Conservation (phyloP, 345 rosid species). For the Acer yangbiense region DNA sequence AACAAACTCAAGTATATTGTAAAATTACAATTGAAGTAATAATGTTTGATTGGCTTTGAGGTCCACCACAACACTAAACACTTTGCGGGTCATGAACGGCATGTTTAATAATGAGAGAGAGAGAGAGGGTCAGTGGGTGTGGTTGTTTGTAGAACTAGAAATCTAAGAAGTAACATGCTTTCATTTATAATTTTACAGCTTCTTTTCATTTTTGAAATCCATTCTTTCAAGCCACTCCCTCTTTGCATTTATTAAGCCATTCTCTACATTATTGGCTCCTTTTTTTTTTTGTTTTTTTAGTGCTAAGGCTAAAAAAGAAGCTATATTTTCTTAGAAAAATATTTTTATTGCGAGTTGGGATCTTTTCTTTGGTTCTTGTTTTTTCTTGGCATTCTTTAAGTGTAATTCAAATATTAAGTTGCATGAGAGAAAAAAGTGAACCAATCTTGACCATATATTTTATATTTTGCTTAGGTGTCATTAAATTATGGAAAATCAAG, state of each 20-base stretch:
- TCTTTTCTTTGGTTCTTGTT: no score
- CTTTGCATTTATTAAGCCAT: not conserved
- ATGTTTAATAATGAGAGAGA: slow-evolving; percentile 7
- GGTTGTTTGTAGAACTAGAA: not conserved
- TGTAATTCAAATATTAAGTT: no score
- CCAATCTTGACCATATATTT: no score
- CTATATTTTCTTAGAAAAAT: not conserved
- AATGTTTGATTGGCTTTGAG: not conserved
- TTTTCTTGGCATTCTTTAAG: no score
- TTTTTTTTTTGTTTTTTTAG: not conserved
- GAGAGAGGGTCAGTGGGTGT: no score
- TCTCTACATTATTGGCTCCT: not conserved
- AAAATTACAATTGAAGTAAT: not conserved
- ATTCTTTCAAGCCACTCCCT: slow-evolving; percentile 24
- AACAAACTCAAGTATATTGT: not conserved
- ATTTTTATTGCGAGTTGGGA: no score
- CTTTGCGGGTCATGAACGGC: slow-evolving; percentile 33
- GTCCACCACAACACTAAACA: not conserved
- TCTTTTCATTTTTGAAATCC: not conserved
- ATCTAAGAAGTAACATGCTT: no score
- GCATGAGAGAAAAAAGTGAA: no score
- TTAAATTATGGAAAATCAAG: no score
- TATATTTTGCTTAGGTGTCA: no score
- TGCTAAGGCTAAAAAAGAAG: not conserved
- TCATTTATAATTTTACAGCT: not conserved